Base-by-base conservation (phyloP, 257 asterid genomes). In the Scutellaria minor region DNA sequence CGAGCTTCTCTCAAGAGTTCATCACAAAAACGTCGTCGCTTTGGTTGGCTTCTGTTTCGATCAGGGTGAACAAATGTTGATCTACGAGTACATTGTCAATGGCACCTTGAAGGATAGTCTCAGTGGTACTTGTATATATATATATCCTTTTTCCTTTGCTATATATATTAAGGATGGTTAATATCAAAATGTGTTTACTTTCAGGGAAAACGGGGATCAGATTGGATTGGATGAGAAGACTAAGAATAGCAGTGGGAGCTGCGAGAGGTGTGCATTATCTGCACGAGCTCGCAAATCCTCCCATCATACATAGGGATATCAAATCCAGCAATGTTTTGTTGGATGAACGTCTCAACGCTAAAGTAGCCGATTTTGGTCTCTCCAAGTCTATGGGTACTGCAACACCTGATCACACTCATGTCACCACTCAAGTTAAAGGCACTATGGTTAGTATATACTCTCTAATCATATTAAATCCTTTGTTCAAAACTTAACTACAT, bases 351-450 rank as follows among this genome's bases (percentile, higher is more conserved):
- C 53, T 92, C 65, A 90, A 53, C 9, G 99, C 99, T 5, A 90
- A 92, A 88, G 98, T 92, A 46, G 95, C 98, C 3, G 98, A 92
- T 87, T 95, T 95, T 22, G 99, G 99, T 68, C 88, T 95, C 80
- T 94, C 98, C 24, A 92, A 90, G 83, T 93, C 78, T 9, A 71
- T 87, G 77, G 75, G 83, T 42, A 18, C 18, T 18, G 96, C 89
- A 56, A 54, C 80, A 10, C 2, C 0, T 3, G 98, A 88, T 27
- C 77, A 60, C 78, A 85, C 85, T 54, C 95, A 95, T 70, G 83
- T 95, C 24, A 89, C 98, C 62, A 95, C 99, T 77, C 97, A 95
- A 84, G 98, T 95, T 42, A 95, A 95, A 85, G 99, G 98, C 80
- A 95, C 99, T 72, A 88, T 88, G 98, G 99, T 91, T 41, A 81